Percentiles rank a stretch among this genome's conserved stretches.
phyloP scores from a whole-genome alignment of 1,284 basidiomycete genomes.

The Heimioporus retisporus region DNA sequence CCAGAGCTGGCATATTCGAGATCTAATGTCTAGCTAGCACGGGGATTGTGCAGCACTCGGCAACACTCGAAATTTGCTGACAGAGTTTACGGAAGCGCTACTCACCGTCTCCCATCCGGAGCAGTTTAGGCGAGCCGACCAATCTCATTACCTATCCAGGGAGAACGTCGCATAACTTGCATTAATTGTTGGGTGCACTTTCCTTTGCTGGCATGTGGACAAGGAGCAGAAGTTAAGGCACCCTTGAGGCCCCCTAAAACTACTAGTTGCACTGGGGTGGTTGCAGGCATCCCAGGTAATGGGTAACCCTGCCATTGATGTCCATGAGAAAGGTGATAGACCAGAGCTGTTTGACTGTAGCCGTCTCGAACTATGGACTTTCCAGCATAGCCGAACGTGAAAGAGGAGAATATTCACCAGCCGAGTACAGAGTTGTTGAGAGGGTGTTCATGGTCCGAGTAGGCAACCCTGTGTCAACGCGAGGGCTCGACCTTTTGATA shows the following conservation, averaged over 20 bases:
- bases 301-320: conserved; percentile 38
- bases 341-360: conserved; percentile 31
- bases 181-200: conserved; percentile 44
- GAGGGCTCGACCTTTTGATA: conserved; percentile 40
- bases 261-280: conserved; percentile 39
- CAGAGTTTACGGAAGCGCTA: too few species aligned
- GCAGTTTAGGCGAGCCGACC: too few species aligned
- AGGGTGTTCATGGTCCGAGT: conserved; percentile 29
- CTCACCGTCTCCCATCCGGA: too few species aligned
- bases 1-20: too few species aligned
- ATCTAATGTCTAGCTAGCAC: too few species aligned
- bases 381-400: conserved; percentile 28
- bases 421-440: conserved; percentile 23
- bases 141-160: too few species aligned
- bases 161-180: conserved; percentile 45
- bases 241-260: conserved; percentile 28
- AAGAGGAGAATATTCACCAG: conserved; percentile 35
- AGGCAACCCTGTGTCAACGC: conserved; percentile 40
- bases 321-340: conserved; percentile 40
- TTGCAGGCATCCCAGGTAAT: conserved; percentile 36
- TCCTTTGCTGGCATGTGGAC: conserved; percentile 33
- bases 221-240: conserved; percentile 25
- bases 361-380: conserved; percentile 36
- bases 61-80: too few species aligned
- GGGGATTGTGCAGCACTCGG: too few species aligned